Conservation (phyloP, 768 basidiomycete genomes). For the Russula vinacea region DNA sequence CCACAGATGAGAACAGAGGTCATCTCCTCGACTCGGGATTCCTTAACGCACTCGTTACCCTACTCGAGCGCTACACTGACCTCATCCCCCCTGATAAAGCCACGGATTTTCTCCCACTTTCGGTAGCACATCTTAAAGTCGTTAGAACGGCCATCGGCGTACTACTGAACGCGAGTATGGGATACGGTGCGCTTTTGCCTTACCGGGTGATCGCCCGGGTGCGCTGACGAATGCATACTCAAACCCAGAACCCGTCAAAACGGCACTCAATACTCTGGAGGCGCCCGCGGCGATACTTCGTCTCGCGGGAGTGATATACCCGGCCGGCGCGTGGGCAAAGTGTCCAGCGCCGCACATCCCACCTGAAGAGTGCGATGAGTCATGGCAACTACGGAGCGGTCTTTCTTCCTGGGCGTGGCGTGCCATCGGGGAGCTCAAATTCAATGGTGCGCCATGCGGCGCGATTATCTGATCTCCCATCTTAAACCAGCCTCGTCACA, state of each 20-base stretch:
- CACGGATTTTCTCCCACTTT: slow-evolving; percentile 47
- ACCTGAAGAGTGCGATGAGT: slow-evolving; percentile 43
- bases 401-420: slow-evolving; percentile 79
- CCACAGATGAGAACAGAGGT: slow-evolving; percentile 69
- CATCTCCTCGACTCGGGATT: slow-evolving; percentile 67
- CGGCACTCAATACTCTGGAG: slow-evolving; percentile 63
- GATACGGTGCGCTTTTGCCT: slow-evolving; percentile 55
- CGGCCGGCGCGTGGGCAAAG: slow-evolving; percentile 62
- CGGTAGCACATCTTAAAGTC: slow-evolving; percentile 63
- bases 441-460: slow-evolving; percentile 51
- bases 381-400: slow-evolving; percentile 62
- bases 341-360: slow-evolving; percentile 33
- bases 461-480: background rate
- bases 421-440: slow-evolving; percentile 66
- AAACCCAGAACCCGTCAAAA: slow-evolving; percentile 65
- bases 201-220: slow-evolving; percentile 2
- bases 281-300: slow-evolving; percentile 66
- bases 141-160: slow-evolving; percentile 77
- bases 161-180: slow-evolving; percentile 72
- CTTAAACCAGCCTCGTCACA: slow-evolving; percentile 31
- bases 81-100: slow-evolving; percentile 41
- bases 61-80: slow-evolving; percentile 64
- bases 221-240: slow-evolving; percentile 8
- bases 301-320: slow-evolving; percentile 65
- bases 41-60: slow-evolving; percentile 59